Conservation (phyloP, 768 basidiomycete species). For the Leccinellum rugosiceps region DNA sequence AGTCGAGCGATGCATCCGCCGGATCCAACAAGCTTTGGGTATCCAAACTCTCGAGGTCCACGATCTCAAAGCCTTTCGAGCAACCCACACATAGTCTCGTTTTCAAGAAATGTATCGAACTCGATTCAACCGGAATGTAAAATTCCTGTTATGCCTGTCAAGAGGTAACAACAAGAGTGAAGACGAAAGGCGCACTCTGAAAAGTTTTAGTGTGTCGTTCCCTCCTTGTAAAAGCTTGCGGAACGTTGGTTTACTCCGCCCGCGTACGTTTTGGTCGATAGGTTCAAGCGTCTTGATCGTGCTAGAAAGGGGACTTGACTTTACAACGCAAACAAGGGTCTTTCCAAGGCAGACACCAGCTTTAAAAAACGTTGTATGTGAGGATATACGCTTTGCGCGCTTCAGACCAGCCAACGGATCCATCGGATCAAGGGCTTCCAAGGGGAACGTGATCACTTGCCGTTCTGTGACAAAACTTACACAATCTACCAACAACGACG, state of each 20-base stretch:
- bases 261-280: conserved; percentile 82
- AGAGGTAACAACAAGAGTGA: background rate
- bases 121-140: conserved; percentile 97
- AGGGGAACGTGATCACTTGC: conserved; percentile 92
- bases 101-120: conserved; percentile 95
- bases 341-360: conserved; percentile 88
- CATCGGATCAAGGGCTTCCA: conserved; percentile 86
- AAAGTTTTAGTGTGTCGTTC: conserved; percentile 89
- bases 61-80: conserved; percentile 96
- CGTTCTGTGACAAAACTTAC: conserved; percentile 57
- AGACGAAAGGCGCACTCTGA: conserved; percentile 57
- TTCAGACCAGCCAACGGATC: conserved; percentile 91
- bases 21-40: conserved; percentile 96
- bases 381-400: conserved; percentile 91
- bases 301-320: conserved; percentile 90
- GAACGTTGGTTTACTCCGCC: conserved; percentile 86
- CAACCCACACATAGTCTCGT: conserved; percentile 97
- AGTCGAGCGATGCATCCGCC: conserved; percentile 84
- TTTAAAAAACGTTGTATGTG: conserved; percentile 98
- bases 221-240: conserved; percentile 91
- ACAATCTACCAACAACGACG: background rate
- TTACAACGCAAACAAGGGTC: conserved; percentile 94
- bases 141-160: conserved; percentile 65
- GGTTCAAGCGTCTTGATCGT: conserved; percentile 98
- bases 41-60: conserved; percentile 95